Base-by-base conservation (phyloP, 768 basidiomycete species). In the Hericium alpestre region DNA sequence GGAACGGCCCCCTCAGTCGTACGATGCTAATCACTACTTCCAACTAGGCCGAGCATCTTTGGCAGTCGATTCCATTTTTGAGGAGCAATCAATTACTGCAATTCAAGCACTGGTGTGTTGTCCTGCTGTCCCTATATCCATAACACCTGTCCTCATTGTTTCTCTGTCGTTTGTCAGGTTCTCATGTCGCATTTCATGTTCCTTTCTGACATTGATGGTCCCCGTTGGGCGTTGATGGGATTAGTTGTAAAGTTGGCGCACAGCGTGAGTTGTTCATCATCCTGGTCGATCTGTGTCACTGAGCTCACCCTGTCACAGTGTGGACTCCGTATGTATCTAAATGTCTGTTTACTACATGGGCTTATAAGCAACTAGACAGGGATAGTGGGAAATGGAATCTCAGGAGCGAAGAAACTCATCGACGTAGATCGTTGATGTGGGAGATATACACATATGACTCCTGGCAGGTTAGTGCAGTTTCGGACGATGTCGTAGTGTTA, bases 201-300 rank as follows among this genome's bases (percentile, higher is more conserved):
- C 57, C 65, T 71, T 52, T 69, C 72, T n/a, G 71, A 74, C 61
- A 70, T 74, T 61, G 81, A 81, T 53, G 77, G 78, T 23, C 79
- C 83, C 25, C 73, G 84, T 60, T 87, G 85, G 85, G 77, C 81
- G 25, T 69, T 82, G 53, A 84, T 86, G 82, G 85, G 85, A 50
- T 74, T 87, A 32, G 78, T 80, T 20, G 82, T 84, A 25, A 87
- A 87, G 68, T 68, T 86, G 61, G 82, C 83, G 54, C 82, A 84
- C 65, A 82, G 82, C 70, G 84, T 86, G 55, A 69, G 69, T 71
- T 48, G 53, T 55, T 55, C 53, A 50, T 59, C 51, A 60, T 61
- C 58, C 56, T 56, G 51, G 56, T 56, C 23, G 55, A 57, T 55
- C 59, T 53, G 51, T 54, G 55, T 66, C 54, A 68, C 60, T 43